These are phyloP conservation scores for Aspergillus affinis DNA, from an alignment of 495 filamentous ascomycete genomes.

Conservation along the genomic window DNA sequence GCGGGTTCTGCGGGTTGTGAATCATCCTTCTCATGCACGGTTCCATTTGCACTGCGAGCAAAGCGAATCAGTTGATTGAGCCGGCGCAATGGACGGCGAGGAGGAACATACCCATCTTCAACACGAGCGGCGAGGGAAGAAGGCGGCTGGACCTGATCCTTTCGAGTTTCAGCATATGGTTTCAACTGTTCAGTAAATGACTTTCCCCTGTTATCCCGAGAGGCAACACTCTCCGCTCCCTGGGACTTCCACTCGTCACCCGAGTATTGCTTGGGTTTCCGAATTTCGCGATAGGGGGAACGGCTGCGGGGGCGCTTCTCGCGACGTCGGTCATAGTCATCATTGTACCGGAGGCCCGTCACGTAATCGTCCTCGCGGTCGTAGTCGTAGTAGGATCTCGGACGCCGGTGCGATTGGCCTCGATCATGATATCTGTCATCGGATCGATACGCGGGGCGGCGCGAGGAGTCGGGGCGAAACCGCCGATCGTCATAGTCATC, in stretches of 20 bases:
- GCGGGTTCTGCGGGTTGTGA: constrained; percentile 41
- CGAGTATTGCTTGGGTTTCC: constrained; percentile 45
- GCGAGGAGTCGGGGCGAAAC: constrained; percentile 48
- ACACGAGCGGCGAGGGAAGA: constrained; percentile 22
- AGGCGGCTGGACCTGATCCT: constrained; percentile 57
- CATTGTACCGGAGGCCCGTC: constrained; percentile 50
- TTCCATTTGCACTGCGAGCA: constrained; percentile 14
- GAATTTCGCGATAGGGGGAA: constrained; percentile 44
- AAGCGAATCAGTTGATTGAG: background rate
- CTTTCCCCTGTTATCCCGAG: constrained; percentile 29
- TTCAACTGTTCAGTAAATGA: constrained; percentile 59
- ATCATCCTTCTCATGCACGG: constrained; percentile 24
- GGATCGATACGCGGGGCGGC: constrained; percentile 36
- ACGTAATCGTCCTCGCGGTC: constrained; percentile 57
- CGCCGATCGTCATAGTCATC: constrained; percentile 58
- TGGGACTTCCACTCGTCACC: constrained; percentile 35
- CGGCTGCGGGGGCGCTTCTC: constrained; percentile 70
- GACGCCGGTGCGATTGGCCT: constrained; percentile 28
- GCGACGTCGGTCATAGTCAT: constrained; percentile 56
- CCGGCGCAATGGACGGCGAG: background rate
- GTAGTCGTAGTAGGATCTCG: constrained; percentile 61
- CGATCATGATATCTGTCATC: constrained; percentile 36
- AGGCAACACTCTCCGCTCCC: constrained; percentile 19
- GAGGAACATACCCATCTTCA: constrained; percentile 45
- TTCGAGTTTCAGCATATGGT: constrained; percentile 66